Percentiles rank a stretch among this genome's conserved stretches.
These are phyloP conservation scores for Lumnitzera littorea DNA, from an alignment of 345 rosid genomes.

Conservation along the genomic window DNA sequence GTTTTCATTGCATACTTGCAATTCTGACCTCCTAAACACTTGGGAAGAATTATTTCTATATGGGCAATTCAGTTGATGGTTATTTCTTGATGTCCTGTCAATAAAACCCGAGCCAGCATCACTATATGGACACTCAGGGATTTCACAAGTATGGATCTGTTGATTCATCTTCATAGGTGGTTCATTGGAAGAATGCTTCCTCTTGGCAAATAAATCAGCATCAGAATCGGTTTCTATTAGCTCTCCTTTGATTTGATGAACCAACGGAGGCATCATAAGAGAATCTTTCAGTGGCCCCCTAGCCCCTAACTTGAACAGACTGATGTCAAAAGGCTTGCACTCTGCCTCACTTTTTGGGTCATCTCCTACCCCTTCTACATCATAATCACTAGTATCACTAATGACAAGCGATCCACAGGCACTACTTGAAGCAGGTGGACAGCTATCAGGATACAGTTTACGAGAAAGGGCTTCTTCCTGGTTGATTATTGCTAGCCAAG, in stretches of 20 bases:
- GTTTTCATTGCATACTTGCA: constrained; percentile 22
- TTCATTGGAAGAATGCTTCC: constrained; percentile 39
- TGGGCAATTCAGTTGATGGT: constrained; percentile 59
- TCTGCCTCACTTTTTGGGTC: constrained; percentile 27
- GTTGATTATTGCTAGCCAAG: constrained; percentile 64
- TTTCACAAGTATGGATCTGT: constrained; percentile 43
- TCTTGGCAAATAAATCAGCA: constrained; percentile 36
- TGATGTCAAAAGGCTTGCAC: constrained; percentile 33
- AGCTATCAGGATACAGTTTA: constrained; percentile 54
- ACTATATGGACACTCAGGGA: constrained; percentile 46
- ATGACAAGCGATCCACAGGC: constrained; percentile 48
- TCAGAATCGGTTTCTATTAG: constrained; percentile 19
- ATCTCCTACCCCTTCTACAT: constrained; percentile 52
- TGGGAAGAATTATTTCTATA: constrained; percentile 23
- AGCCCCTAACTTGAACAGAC: constrained; percentile 26
- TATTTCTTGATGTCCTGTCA: constrained; percentile 56
- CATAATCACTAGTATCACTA: constrained; percentile 56
- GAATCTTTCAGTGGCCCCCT: constrained; percentile 16
- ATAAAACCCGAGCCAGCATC: constrained; percentile 42
- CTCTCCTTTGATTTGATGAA: constrained; percentile 54
- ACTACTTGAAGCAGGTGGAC: constrained; percentile 28
- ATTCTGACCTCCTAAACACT: constrained; percentile 27
- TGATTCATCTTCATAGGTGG: constrained; percentile 23
- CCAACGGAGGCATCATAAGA: constrained; percentile 23
- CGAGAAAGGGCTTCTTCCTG: constrained; percentile 65